Conservation (phyloP, 805 yeast species). For the Monosporozyma solicola region DNA sequence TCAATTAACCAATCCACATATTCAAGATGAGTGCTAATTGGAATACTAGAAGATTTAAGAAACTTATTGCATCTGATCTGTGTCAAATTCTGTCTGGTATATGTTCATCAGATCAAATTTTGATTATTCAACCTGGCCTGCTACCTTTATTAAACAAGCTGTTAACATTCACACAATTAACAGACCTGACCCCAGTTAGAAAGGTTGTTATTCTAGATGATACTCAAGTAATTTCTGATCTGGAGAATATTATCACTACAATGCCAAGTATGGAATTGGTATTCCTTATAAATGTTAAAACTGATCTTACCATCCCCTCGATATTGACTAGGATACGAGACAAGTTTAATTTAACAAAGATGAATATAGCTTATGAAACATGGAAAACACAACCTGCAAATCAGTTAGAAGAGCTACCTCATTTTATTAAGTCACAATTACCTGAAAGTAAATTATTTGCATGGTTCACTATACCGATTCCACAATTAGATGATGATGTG, state of each 20-base stretch:
- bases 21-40: constrained; percentile 16
- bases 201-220: constrained; percentile 21
- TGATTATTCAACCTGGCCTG: constrained; percentile 19
- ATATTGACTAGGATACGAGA: constrained; percentile 1
- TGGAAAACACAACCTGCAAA: constrained; percentile 1
- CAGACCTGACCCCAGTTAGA: constrained; percentile 18
- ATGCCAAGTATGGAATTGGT: constrained; percentile 12
- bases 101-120: constrained; percentile 11
- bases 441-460: constrained; percentile 7
- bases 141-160: constrained; percentile 17
- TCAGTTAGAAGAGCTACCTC: constrained; percentile 10
- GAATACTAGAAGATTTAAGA: constrained; percentile 22
- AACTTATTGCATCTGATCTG: constrained; percentile 9
- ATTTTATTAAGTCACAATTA: constrained; percentile 19
- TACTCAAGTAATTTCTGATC: constrained; percentile 9
- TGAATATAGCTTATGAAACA: constrained; percentile 1
- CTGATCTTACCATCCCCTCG: constrained; percentile 15
- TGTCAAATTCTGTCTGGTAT: constrained; percentile 11
- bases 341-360: neutral
- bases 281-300: constrained; percentile 21
- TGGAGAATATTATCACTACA: constrained; percentile 9
- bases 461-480: constrained; percentile 22
- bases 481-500: constrained; percentile 22
- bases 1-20: neutral
- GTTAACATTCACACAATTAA: constrained; percentile 22